phyloP scores from a whole-genome alignment of 75 land plant genomes.

The Pinus tabuliformis region DNA sequence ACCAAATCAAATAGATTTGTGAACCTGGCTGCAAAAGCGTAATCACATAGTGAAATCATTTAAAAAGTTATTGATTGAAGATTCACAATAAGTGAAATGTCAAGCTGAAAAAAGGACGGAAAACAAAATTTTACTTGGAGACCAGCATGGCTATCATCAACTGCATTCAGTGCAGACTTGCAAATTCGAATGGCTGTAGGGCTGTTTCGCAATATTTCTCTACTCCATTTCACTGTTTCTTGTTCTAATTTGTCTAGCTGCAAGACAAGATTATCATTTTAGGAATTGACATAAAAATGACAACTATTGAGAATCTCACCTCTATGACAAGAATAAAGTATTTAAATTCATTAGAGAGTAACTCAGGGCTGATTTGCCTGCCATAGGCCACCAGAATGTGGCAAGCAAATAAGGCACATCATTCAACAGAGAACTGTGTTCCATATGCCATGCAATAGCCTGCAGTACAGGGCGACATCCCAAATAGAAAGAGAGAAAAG shows the following conservation, averaged over 20 bases:
- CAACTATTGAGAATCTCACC: background rate
- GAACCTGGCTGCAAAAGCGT: background rate
- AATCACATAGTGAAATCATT: too few relatives aligned
- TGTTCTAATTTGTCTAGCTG: constrained; percentile 83
- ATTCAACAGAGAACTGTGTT: background rate
- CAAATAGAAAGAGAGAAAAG: too few relatives aligned
- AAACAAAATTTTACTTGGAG: constrained; percentile 52
- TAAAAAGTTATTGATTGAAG: background rate
- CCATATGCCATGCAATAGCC: background rate
- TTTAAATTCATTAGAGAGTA: background rate
- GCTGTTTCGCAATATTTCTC: constrained; percentile 88
- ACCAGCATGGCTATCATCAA: constrained; percentile 96
- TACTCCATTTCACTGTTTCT: constrained; percentile 91
- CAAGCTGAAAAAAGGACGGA: background rate
- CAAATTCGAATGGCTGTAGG: constrained; percentile 88
- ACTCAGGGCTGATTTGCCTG: background rate
- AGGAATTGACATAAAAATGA: background rate
- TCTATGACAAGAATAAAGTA: background rate
- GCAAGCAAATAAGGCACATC: background rate
- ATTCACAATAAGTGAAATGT: background rate
- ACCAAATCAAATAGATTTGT: background rate
- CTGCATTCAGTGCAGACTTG: constrained; percentile 90
- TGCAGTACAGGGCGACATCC: background rate
- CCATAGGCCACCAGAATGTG: background rate
- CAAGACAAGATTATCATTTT: background rate